Conservation (phyloP, 225 moss, liverwort and hornwort species). For the Polytrichum formosum region DNA sequence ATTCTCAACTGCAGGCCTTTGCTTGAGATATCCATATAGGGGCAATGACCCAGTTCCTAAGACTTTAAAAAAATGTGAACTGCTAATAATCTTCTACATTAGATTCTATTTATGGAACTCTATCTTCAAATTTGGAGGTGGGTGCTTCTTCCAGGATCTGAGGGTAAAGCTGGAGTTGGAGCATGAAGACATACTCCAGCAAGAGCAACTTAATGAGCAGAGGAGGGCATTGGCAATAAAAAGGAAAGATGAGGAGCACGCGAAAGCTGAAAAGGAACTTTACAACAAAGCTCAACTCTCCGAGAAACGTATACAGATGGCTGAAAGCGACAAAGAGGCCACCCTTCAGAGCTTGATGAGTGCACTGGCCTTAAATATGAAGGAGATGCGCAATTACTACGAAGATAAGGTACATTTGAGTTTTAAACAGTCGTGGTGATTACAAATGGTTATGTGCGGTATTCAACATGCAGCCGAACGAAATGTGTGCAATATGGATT, state of each 20-base stretch:
- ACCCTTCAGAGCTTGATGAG: conserved; percentile 59
- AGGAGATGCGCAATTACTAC: conserved; percentile 62
- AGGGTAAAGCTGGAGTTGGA: conserved; percentile 52
- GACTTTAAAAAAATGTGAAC: too few relatives aligned
- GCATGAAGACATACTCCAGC: conserved; percentile 37
- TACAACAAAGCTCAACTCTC: conserved; percentile 26
- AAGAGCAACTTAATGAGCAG: conserved; percentile 43
- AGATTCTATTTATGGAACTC: too few relatives aligned
- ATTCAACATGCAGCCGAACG: too few relatives aligned
- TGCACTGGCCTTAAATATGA: conserved; percentile 36
- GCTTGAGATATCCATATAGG: too few relatives aligned
- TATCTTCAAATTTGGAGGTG: too few relatives aligned
- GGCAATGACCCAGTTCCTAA: too few relatives aligned
- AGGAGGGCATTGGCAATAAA: conserved; percentile 43
- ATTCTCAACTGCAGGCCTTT: too few relatives aligned
- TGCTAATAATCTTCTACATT: too few relatives aligned
- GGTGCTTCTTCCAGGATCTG: conserved; percentile 33
- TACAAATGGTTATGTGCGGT: not conserved
- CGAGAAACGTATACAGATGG: conserved; percentile 43
- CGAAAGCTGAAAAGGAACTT: conserved; percentile 33
- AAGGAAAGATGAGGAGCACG: conserved; percentile 37
- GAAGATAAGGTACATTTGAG: conserved; percentile 44
- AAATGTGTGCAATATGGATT: too few relatives aligned
- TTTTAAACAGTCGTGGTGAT: not conserved
- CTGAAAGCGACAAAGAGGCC: conserved; percentile 57